These are phyloP conservation scores for Medicago ruthenica DNA, from an alignment of 306 rosid species.

Conservation along the genomic window DNA sequence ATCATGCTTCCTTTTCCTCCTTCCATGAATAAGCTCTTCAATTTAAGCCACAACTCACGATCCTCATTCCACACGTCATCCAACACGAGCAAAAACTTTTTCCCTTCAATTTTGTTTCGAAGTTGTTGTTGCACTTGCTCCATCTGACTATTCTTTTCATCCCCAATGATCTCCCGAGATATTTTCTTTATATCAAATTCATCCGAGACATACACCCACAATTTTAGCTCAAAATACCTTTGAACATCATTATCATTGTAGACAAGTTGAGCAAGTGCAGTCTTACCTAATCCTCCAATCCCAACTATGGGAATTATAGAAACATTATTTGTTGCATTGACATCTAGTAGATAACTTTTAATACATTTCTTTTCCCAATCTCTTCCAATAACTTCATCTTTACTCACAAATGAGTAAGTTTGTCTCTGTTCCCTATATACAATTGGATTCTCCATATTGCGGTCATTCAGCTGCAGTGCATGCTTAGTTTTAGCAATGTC, in stretches of 20 bases:
- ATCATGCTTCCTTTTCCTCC: slow-evolving; percentile 51
- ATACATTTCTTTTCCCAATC: slow-evolving; percentile 23
- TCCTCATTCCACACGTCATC: slow-evolving; percentile 54
- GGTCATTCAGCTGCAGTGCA: slow-evolving; percentile 22
- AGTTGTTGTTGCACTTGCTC: slow-evolving; percentile 33
- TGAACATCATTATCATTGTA: slow-evolving; percentile 27
- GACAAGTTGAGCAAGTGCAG: slow-evolving; percentile 52
- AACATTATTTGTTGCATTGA: slow-evolving; percentile 25
- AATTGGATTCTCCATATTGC: neutral
- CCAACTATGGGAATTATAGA: slow-evolving; percentile 48
- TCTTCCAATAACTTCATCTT: slow-evolving; percentile 48
- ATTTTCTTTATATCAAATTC: slow-evolving; percentile 47
- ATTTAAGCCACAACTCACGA: slow-evolving; percentile 22
- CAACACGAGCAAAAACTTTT: slow-evolving; percentile 50
- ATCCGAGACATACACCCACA: slow-evolving; percentile 57
- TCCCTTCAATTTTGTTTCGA: slow-evolving; percentile 31
- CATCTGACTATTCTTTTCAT: slow-evolving; percentile 6
- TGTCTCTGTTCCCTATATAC: slow-evolving; percentile 33
- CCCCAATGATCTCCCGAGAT: slow-evolving; percentile 40
- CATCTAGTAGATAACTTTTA: neutral
- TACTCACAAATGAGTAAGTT: slow-evolving; percentile 45
- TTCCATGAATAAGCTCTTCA: slow-evolving; percentile 32
- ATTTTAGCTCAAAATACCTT: slow-evolving; percentile 30
- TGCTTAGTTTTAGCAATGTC: slow-evolving; percentile 36
- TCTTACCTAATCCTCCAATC: slow-evolving; percentile 57